phyloP scores from a whole-genome alignment of 495 filamentous ascomycete species.

The Penicillium tannophilum region DNA sequence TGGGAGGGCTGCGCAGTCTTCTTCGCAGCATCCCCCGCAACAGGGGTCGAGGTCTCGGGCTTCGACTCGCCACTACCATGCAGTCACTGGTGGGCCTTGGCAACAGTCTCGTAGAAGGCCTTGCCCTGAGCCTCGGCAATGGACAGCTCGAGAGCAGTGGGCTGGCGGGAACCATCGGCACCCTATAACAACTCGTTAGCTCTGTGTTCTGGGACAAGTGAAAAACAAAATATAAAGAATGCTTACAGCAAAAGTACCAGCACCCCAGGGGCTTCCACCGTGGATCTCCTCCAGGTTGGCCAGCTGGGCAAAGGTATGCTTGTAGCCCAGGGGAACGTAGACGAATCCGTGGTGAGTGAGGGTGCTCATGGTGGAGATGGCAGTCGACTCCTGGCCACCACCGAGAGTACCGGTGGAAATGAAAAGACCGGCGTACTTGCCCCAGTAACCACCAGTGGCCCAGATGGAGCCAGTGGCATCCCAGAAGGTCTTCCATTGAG shows the following conservation, averaged over 20 bases:
- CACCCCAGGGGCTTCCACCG: conserved; percentile 91
- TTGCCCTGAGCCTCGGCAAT: conserved; percentile 82
- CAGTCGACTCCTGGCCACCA: conserved; percentile 93
- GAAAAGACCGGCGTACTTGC: conserved; percentile 94
- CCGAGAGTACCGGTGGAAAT: conserved; percentile 78
- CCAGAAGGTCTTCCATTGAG: conserved; percentile 93
- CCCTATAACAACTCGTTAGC: conserved; percentile 35
- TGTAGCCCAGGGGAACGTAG: conserved; percentile 93
- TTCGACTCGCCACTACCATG: conserved; percentile 57
- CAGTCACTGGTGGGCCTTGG: conserved; percentile 84
- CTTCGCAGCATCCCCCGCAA: conserved; percentile 23
- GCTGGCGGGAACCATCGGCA: conserved; percentile 79
- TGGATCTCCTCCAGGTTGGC: conserved; percentile 73
- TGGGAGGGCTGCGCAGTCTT: conserved; percentile 26
- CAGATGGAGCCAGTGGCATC: conserved; percentile 78
- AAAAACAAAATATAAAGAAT: not conserved
- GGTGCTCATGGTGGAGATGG: conserved; percentile 80
- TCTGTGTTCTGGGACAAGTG: too few species aligned
- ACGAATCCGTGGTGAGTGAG: conserved; percentile 92
- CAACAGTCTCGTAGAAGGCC: conserved; percentile 78
- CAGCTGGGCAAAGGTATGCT: conserved; percentile 70
- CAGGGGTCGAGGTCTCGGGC: conserved; percentile 33
- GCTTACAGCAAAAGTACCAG: conserved; percentile 84
- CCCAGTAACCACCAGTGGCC: conserved; percentile 72
- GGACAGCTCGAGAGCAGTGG: conserved; percentile 69